Conservation (phyloP, 169 alveolate genomes). For the Plasmodium gonderi region DNA sequence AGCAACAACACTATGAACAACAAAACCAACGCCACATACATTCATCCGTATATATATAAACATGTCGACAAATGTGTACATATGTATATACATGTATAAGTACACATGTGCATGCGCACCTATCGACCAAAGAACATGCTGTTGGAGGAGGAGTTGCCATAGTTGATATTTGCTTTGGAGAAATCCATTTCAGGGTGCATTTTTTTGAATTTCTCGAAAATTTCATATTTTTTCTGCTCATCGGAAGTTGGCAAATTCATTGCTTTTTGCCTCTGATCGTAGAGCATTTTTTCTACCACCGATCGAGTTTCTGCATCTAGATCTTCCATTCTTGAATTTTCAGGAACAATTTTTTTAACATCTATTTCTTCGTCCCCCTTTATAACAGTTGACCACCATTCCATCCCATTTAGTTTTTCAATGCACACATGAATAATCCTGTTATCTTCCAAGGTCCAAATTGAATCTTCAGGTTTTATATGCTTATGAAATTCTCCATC, state of each 20-base stretch:
- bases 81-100: neutral
- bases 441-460: slow-evolving; percentile 96
- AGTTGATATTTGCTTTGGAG: slow-evolving; percentile 94
- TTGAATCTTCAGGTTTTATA: slow-evolving; percentile 93
- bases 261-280: slow-evolving; percentile 93
- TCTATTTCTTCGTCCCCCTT: slow-evolving; percentile 96
- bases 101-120: neutral
- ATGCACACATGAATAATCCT: slow-evolving; percentile 89
- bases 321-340: slow-evolving; percentile 95
- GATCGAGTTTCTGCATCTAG: slow-evolving; percentile 97
- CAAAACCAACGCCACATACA: no score
- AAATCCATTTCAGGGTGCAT: slow-evolving; percentile 99
- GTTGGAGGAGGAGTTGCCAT: slow-evolving; percentile 75
- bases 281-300: slow-evolving; percentile 98
- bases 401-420: slow-evolving; percentile 92
- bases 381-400: slow-evolving; percentile 97
- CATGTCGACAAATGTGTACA: neutral
- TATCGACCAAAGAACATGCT: slow-evolving; percentile 35
- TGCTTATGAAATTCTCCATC: slow-evolving; percentile 92
- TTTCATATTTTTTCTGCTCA: slow-evolving; percentile 93
- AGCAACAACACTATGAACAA: no score
- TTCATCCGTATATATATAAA: neutral
- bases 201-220: slow-evolving; percentile 94
- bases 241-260: slow-evolving; percentile 95
- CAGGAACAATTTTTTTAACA: slow-evolving; percentile 97